A percentile compares a stretch with the other conserved stretches of the same genome.
Evolutionary conservation across 345 rosid species (phyloP).

Genomic region (Brassica cretica): DNA sequence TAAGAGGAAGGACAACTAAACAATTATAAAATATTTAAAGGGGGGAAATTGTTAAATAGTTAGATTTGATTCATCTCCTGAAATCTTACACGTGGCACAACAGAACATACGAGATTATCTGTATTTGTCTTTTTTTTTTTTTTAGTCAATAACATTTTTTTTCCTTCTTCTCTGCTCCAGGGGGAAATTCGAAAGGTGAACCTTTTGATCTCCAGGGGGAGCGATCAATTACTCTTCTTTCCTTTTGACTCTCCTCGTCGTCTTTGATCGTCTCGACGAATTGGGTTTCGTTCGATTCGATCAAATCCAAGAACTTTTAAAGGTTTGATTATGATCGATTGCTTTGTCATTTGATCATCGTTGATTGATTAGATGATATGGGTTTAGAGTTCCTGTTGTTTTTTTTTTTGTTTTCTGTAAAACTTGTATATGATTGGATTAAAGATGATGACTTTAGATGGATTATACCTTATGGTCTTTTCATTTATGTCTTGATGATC

Average conservation of each 20-base stretch:
- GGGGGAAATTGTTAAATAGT: background rate
- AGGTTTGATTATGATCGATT: slow-evolving; percentile 25
- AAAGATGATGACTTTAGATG: background rate
- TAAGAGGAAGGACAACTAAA: slow-evolving; percentile 1
- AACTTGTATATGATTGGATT: background rate
- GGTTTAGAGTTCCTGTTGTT: slow-evolving; percentile 15
- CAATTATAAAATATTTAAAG: background rate
- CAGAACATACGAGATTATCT: background rate
- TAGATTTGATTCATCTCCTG: background rate
- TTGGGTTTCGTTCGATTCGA: slow-evolving; percentile 21
- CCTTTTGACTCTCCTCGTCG: slow-evolving; percentile 10
- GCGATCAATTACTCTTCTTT: background rate
- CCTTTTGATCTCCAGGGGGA: slow-evolving; percentile 16
- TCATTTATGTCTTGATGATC: background rate
- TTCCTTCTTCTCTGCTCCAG: slow-evolving; percentile 14
- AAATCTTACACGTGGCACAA: slow-evolving; percentile 28
- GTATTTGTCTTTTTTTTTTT: background rate
- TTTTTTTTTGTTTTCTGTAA: background rate
- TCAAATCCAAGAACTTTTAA: background rate
- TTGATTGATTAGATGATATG: slow-evolving; percentile 2
- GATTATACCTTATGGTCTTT: background rate
- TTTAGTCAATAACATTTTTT: background rate
- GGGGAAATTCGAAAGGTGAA: slow-evolving; percentile 18
- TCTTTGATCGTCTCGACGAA: slow-evolving; percentile 22
- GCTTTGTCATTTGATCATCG: background rate